Evolutionary conservation across 306 rosid genomes (phyloP), one percentile per base, ranked within the genome.

Genomic region (Prunus davidiana): DNA sequence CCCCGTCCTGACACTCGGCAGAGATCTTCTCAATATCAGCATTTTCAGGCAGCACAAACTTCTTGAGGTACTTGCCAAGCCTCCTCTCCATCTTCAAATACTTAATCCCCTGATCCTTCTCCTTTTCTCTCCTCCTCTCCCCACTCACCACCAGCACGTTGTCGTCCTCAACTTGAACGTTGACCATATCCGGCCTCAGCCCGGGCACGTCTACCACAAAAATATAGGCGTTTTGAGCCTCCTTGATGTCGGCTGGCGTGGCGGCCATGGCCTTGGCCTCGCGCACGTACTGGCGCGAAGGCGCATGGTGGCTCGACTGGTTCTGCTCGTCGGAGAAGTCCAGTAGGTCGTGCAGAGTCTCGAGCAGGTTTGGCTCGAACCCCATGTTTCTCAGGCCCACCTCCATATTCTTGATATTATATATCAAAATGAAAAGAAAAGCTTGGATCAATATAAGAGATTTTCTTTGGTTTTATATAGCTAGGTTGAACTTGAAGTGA

Each of bases 1-100:
- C 89, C 3, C 89, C 88, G 24, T 87, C 91, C 25, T 69, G 78
- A 67, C 51, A 79, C 22, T 73, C 73, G 0, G 87, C 89, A 3
- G 67, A 50, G 7, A 89, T 85, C 38, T 72, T 76, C 2, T 89
- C 88, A 18, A 15, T 4, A 16, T 89, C 63, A 0, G 83, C 84
- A 41, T 85, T 80, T 4, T 85, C 91, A 3, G 89, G 87, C 49
- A 87, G 71, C 18, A 18, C 67, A 14, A 89, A 87, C 69, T 82
- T 89, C 82, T 78, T 83, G 78, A 89, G 69, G 32, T 67, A 82
- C 73, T 87, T 87, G 2, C 89, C 89, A 0, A 85, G 54, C 87
- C 91, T 81, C 79, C 89, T 75, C 88, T 89, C 93, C 87, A 85
- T 85, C 50, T 70, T 82, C 73, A 89, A 47, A 60, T 75, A 87